Percentiles rank a stretch among this genome's conserved stretches.
phyloP scores from a whole-genome alignment of 1,284 basidiomycete genomes.

The Cerioporus squamosus region DNA sequence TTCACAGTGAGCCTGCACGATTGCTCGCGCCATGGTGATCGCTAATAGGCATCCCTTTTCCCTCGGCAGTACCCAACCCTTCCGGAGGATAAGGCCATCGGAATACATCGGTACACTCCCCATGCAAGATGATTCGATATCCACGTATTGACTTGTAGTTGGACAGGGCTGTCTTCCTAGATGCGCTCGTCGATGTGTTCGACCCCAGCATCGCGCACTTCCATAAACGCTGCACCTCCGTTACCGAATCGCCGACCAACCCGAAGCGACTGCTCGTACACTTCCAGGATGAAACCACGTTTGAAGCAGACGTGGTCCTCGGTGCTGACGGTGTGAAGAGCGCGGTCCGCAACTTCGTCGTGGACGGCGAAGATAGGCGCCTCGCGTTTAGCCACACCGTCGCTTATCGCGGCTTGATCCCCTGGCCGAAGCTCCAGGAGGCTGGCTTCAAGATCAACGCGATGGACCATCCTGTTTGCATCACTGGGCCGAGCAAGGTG shows the following conservation, averaged over 20 bases:
- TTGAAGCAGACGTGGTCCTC: slow-evolving; percentile 55
- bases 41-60: too few relatives aligned
- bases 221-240: slow-evolving; percentile 50
- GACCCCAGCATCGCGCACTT: slow-evolving; percentile 49
- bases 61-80: slow-evolving; percentile 1
- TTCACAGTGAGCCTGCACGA: slow-evolving; percentile 10
- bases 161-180: slow-evolving; percentile 51
- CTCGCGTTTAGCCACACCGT: slow-evolving; percentile 49
- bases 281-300: slow-evolving; percentile 51
- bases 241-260: slow-evolving; percentile 30
- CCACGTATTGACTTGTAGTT: neutral
- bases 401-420: slow-evolving; percentile 53
- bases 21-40: too few relatives aligned
- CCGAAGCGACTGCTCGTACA: slow-evolving; percentile 39
- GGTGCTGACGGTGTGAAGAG: slow-evolving; percentile 61
- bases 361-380: slow-evolving; percentile 20
- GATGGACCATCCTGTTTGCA: slow-evolving; percentile 38
- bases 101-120: slow-evolving; percentile 30
- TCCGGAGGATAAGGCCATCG: slow-evolving; percentile 37
- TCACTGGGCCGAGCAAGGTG: slow-evolving; percentile 49
- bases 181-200: slow-evolving; percentile 50
- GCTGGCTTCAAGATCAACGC: slow-evolving; percentile 49
- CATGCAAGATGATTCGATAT: neutral
- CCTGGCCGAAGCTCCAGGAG: slow-evolving; percentile 39
- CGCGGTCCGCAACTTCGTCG: slow-evolving; percentile 37